Evolutionary conservation across 2,329 filamentous ascomycete genomes (phyloP).

Genomic region (Balansia obtecta): DNA sequence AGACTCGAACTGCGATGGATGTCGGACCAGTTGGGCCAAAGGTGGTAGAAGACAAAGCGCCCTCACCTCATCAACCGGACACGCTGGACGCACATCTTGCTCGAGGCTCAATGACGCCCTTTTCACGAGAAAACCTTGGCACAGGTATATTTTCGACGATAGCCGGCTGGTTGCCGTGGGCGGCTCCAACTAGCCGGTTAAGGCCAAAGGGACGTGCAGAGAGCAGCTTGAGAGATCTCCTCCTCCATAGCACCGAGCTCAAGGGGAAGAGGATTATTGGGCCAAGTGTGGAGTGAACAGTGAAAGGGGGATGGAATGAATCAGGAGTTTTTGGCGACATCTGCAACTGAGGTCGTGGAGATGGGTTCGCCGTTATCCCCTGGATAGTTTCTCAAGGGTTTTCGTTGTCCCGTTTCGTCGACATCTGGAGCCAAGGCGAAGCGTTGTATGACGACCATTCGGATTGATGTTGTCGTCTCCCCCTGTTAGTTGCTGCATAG

Average conservation of each 20-base stretch:
- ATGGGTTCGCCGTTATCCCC: no score
- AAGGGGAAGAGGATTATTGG: neutral
- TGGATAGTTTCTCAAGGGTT: no score
- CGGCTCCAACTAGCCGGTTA: slow-evolving; percentile 7
- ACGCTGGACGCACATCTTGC: slow-evolving; percentile 15
- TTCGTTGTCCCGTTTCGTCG: no score
- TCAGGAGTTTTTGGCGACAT: no score
- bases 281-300: neutral
- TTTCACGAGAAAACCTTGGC: slow-evolving; percentile 13
- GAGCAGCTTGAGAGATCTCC: slow-evolving; percentile 3
- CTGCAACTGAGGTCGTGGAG: no score
- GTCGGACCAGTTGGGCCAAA: slow-evolving; percentile 1
- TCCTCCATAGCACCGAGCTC: neutral
- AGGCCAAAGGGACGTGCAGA: slow-evolving; percentile 2
- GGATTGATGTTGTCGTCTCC: no score
- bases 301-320: neutral
- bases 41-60: neutral
- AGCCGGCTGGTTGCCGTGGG: slow-evolving; percentile 35
- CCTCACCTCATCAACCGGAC: slow-evolving; percentile 8
- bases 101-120: slow-evolving; percentile 16
- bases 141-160: slow-evolving; percentile 26
- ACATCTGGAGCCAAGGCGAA: no score
- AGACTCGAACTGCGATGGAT: slow-evolving; percentile 26
- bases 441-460: no score
- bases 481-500: no score